Percentiles rank a stretch among this genome's conserved stretches.
phyloP scores from a whole-genome alignment of 2,329 filamentous ascomycete genomes.

The Trichoderma afroharzianum region DNA sequence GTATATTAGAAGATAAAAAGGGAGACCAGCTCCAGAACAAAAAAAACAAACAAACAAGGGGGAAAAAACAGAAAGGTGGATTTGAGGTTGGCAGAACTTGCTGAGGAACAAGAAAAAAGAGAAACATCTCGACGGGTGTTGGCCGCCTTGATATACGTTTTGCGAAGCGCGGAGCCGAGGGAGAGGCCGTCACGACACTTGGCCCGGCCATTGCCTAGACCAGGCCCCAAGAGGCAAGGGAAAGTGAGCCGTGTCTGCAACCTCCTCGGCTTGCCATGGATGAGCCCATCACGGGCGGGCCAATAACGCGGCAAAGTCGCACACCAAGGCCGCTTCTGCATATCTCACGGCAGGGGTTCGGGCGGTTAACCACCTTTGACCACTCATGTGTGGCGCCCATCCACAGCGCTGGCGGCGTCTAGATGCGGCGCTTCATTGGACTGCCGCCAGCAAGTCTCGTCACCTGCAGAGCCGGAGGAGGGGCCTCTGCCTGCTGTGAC shows the following conservation, averaged over 20 bases:
- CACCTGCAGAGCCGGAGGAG: conserved; percentile 15
- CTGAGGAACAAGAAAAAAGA: conserved; percentile 55
- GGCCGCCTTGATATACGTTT: conserved; percentile 18
- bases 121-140: conserved; percentile 30
- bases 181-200: background rate
- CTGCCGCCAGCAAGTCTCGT: conserved; percentile 12
- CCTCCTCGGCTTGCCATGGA: background rate
- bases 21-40: conserved; percentile 55
- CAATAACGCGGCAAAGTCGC: conserved; percentile 12
- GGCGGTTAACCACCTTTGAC: conserved; percentile 12
- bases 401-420: conserved; percentile 23
- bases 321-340: background rate
- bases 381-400: conserved; percentile 10
- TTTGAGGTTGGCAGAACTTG: conserved; percentile 58
- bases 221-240: background rate
- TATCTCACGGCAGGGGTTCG: conserved; percentile 7
- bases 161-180: conserved; percentile 8
- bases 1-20: conserved; percentile 31
- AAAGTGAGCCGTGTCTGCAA: background rate
- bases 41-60: conserved; percentile 35
- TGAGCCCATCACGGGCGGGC: conserved; percentile 3
- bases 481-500: conserved; percentile 9
- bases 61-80: conserved; percentile 49
- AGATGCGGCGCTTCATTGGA: conserved; percentile 23
- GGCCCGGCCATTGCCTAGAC: background rate